Evolutionary conservation across 768 basidiomycete genomes (phyloP).

Genomic region (Xerocomus brunneocitrinus): DNA sequence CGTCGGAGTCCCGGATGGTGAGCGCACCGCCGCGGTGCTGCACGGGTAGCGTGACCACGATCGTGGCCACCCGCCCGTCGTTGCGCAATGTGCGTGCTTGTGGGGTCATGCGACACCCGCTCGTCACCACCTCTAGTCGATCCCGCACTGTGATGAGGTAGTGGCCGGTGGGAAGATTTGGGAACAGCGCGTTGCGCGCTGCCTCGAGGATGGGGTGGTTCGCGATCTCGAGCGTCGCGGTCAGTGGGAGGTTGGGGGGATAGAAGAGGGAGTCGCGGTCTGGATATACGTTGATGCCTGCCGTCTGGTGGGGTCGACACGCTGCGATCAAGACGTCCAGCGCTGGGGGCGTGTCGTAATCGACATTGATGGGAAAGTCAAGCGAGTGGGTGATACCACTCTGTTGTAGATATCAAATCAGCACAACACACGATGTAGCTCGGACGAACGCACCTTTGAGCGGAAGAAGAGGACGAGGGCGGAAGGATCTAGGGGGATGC

Average conservation of each 20-base stretch:
- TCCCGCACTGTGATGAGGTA: conserved; percentile 67
- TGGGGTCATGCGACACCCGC: conserved; percentile 53
- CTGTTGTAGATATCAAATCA: conserved; percentile 31
- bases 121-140: conserved; percentile 62
- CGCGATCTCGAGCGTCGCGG: conserved; percentile 71
- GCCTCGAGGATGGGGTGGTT: conserved; percentile 82
- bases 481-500: conserved; percentile 65
- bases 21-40: conserved; percentile 68
- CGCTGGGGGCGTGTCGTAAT: conserved; percentile 69
- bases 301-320: conserved; percentile 60
- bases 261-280: conserved; percentile 68
- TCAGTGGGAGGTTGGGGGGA: conserved; percentile 67
- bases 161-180: conserved; percentile 60
- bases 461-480: conserved; percentile 73
- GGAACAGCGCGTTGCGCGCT: conserved; percentile 67
- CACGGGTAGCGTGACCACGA: conserved; percentile 70
- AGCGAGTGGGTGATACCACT: conserved; percentile 76
- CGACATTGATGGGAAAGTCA: conserved; percentile 77
- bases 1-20: conserved; percentile 52
- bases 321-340: conserved; percentile 74
- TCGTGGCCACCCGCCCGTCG: conserved; percentile 69
- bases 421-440: neutral
- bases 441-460: conserved; percentile 51
- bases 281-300: conserved; percentile 47
- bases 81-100: conserved; percentile 51